A percentile compares a stretch with the other conserved stretches of the same genome.
Evolutionary conservation across 176 grass and related monocot species (phyloP).

Genomic region (Triticum urartu): DNA sequence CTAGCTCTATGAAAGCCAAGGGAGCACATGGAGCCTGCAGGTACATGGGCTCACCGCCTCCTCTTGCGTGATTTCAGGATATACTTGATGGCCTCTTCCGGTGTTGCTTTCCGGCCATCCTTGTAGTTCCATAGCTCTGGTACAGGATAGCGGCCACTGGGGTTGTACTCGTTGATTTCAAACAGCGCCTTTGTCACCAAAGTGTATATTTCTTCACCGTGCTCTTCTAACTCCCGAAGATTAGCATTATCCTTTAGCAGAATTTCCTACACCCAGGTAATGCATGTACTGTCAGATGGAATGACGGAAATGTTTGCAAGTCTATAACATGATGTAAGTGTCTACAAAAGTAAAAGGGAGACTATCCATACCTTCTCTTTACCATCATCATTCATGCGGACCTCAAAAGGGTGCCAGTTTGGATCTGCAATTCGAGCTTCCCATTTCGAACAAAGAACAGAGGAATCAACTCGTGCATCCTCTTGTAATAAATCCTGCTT

Average conservation of each 20-base stretch:
- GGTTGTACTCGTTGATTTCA: constrained; percentile 58
- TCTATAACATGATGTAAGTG: neutral
- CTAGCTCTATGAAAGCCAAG: neutral
- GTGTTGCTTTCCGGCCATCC: constrained; percentile 1
- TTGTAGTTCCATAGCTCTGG: constrained; percentile 37
- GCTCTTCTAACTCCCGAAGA: constrained; percentile 35
- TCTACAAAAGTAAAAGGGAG: neutral
- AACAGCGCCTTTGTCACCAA: constrained; percentile 39
- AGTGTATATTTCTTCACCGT: constrained; percentile 33
- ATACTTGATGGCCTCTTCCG: constrained; percentile 1
- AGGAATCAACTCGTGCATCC: constrained; percentile 22
- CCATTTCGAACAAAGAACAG: constrained; percentile 41
- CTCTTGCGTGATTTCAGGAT: constrained; percentile 10
- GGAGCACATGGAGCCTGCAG: neutral
- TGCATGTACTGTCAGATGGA: neutral
- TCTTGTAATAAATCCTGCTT: constrained; percentile 20
- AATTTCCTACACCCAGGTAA: constrained; percentile 29
- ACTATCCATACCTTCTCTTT: constrained; percentile 25
- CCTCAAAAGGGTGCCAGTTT: constrained; percentile 51
- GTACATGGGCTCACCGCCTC: neutral
- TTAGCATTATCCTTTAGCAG: constrained; percentile 46
- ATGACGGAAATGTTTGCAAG: neutral
- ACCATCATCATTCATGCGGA: constrained; percentile 5
- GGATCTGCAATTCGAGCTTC: constrained; percentile 41
- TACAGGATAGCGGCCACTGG: constrained; percentile 29